Conservation (phyloP, 2,329 filamentous ascomycete genomes). For the Paraphaeosphaeria sporulosa region DNA sequence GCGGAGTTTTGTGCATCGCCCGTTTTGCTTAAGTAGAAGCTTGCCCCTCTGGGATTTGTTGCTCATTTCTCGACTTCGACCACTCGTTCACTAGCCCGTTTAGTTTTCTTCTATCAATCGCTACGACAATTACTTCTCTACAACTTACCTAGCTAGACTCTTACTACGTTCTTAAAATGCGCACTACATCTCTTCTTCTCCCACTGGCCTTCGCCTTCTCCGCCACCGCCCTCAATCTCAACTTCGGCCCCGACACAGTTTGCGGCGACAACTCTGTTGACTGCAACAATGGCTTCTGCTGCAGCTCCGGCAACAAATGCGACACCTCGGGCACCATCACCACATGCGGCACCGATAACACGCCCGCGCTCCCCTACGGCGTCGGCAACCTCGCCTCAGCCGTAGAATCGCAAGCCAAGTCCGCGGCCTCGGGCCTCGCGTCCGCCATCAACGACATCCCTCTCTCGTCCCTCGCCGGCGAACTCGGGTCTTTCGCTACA, state of each 20-base stretch:
- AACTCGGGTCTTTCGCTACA: not conserved
- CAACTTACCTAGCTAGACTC: not conserved
- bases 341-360: constrained; percentile 3
- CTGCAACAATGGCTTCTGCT: constrained; percentile 11
- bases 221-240: constrained; percentile 2
- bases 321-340: constrained; percentile 6
- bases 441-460: constrained; percentile 3
- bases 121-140: not conserved
- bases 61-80: constrained; percentile 1
- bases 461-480: not conserved
- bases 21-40: not conserved
- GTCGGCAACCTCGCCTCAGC: not conserved
- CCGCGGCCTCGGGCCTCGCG: not conserved
- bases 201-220: constrained; percentile 4
- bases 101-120: not conserved
- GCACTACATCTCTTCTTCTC: not conserved
- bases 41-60: not conserved
- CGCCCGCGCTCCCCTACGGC: not conserved
- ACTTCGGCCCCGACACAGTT: constrained; percentile 7
- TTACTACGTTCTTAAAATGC: constrained; percentile 3
- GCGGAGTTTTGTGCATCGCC: not conserved
- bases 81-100: not conserved
- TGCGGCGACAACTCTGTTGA: constrained; percentile 9
- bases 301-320: constrained; percentile 2
- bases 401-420: not conserved